These are phyloP conservation scores for Rusavskia elegans DNA, from an alignment of 495 filamentous ascomycete species.

Conservation along the genomic window DNA sequence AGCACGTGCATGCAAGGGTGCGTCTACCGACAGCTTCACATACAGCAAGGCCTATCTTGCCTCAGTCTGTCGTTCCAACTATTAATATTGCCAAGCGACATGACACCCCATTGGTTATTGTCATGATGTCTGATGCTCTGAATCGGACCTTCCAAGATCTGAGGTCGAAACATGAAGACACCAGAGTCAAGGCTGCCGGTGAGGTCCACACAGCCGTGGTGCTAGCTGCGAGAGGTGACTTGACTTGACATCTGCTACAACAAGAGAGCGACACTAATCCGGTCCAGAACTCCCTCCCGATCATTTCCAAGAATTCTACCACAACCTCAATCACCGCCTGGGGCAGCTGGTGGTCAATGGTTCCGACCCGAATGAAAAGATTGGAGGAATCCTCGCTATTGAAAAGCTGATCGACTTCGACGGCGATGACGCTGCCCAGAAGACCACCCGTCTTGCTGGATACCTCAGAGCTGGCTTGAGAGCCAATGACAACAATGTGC, in stretches of 20 bases:
- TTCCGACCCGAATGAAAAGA: slow-evolving; percentile 68
- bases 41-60: too few species aligned
- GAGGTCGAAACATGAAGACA: slow-evolving; percentile 38
- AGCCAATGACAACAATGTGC: slow-evolving; percentile 73
- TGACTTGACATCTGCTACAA: not conserved
- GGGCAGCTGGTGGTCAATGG: slow-evolving; percentile 60
- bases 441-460: slow-evolving; percentile 82
- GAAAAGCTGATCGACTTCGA: slow-evolving; percentile 90
- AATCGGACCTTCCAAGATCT: slow-evolving; percentile 29
- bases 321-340: slow-evolving; percentile 59
- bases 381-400: slow-evolving; percentile 83
- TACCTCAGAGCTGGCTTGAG: slow-evolving; percentile 76
- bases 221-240: slow-evolving; percentile 32
- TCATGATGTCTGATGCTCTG: slow-evolving; percentile 5
- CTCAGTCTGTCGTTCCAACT: not conserved
- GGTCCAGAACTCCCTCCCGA: slow-evolving; percentile 57
- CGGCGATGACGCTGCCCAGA: slow-evolving; percentile 82
- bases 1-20: too few species aligned
- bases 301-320: slow-evolving; percentile 66
- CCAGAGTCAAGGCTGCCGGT: slow-evolving; percentile 31
- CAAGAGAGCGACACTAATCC: not conserved
- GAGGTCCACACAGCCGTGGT: slow-evolving; percentile 36
- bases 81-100: not conserved
- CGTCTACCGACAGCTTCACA: too few species aligned
- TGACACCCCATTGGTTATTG: not conserved